Percentiles rank a stretch among this genome's conserved stretches.
These are phyloP conservation scores for Prinsepia uniflora DNA, from an alignment of 306 rosid genomes.

Conservation along the genomic window DNA sequence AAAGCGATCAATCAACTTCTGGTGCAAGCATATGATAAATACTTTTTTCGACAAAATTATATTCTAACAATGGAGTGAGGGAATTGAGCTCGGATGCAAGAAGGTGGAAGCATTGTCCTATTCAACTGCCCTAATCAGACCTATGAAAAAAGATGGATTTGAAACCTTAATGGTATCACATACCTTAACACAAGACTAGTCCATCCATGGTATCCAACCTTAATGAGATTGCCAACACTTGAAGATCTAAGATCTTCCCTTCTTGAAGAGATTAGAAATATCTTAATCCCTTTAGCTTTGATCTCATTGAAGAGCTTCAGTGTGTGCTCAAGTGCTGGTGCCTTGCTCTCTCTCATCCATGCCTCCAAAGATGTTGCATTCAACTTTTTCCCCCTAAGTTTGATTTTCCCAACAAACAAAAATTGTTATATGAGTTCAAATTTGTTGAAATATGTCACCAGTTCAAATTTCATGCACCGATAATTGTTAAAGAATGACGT, in stretches of 20 bases:
- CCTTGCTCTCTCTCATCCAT: constrained; percentile 52
- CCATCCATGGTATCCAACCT: constrained; percentile 74
- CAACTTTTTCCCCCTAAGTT: constrained; percentile 44
- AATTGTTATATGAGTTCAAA: not conserved
- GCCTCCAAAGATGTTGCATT: constrained; percentile 47
- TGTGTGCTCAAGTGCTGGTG: constrained; percentile 56
- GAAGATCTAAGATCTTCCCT: constrained; percentile 48
- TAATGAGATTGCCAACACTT: constrained; percentile 52
- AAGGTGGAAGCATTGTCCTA: too few relatives aligned
- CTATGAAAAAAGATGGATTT: not conserved
- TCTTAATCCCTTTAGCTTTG: constrained; percentile 43
- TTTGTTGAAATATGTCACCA: not conserved
- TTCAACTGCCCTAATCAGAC: too few relatives aligned
- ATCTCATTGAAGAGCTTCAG: constrained; percentile 49
- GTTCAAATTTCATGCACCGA: not conserved
- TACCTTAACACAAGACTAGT: constrained; percentile 44
- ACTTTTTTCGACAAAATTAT: too few relatives aligned
- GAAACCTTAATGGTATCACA: not conserved
- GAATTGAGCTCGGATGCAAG: too few relatives aligned
- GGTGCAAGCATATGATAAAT: too few relatives aligned
- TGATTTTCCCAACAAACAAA: not conserved
- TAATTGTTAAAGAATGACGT: constrained; percentile 8
- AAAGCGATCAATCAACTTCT: too few relatives aligned
- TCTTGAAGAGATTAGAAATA: constrained; percentile 54
- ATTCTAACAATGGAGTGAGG: too few relatives aligned